Evolutionary conservation across 768 basidiomycete species (phyloP).

Genomic region (Tephrocybe sp.): DNA sequence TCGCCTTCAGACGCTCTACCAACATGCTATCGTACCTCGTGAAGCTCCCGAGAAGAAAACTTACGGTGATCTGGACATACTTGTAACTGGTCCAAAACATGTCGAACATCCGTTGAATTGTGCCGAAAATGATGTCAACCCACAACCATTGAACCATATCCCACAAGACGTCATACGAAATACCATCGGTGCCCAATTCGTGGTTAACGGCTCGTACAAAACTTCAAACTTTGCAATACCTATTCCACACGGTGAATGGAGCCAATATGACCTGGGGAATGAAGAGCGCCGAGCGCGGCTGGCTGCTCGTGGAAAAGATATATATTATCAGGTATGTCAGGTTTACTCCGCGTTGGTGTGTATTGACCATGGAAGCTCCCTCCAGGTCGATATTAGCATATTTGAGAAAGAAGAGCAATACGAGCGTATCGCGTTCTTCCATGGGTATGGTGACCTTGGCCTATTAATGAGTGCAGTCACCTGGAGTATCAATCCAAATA

Average conservation of each 20-base stretch:
- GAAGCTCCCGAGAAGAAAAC: slow-evolving; percentile 66
- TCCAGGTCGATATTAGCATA: slow-evolving; percentile 63
- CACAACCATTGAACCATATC: too few relatives aligned
- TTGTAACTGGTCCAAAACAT: slow-evolving; percentile 46
- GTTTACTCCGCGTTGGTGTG: too few relatives aligned
- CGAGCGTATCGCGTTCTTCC: slow-evolving; percentile 51
- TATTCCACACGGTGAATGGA: slow-evolving; percentile 39
- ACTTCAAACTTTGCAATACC: slow-evolving; percentile 62
- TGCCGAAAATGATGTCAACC: slow-evolving; percentile 53
- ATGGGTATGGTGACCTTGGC: slow-evolving; percentile 68
- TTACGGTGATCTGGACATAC: slow-evolving; percentile 69
- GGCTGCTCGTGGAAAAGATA: slow-evolving; percentile 25
- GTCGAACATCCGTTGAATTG: slow-evolving; percentile 13
- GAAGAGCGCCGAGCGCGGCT: slow-evolving; percentile 27
- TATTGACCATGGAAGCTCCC: not conserved
- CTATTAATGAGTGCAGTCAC: slow-evolving; percentile 63
- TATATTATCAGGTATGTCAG: slow-evolving; percentile 38
- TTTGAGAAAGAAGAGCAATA: slow-evolving; percentile 49
- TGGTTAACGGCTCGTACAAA: too few relatives aligned
- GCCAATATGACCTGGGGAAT: slow-evolving; percentile 19
- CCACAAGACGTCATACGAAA: too few relatives aligned
- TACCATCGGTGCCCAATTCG: too few relatives aligned
- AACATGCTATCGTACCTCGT: slow-evolving; percentile 47
- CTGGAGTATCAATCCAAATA: slow-evolving; percentile 38
- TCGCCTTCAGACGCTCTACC: slow-evolving; percentile 30